These are phyloP conservation scores for Cornus controversa DNA, from an alignment of 148 eudicot species.

Conservation along the genomic window DNA sequence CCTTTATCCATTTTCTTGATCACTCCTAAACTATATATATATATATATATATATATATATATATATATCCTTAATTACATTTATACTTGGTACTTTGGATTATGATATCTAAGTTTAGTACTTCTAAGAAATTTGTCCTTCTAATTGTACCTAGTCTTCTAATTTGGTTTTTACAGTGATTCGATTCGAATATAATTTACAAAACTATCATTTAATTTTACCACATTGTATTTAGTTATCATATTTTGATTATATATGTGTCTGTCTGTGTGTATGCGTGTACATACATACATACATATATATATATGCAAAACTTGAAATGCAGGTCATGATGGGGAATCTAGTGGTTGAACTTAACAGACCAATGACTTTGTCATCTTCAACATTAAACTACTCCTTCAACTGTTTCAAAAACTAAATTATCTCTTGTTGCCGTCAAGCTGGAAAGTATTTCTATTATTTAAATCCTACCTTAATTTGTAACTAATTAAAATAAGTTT, in stretches of 20 bases:
- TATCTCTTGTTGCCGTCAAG: background rate
- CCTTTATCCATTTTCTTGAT: conserved; percentile 3
- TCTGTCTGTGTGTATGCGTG: too few species aligned
- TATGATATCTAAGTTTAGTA: background rate
- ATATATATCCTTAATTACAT: background rate
- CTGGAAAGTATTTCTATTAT: background rate
- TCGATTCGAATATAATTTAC: too few species aligned
- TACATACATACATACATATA: too few species aligned
- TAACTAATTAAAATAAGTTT: too few species aligned
- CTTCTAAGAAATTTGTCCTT: background rate
- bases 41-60: too few species aligned
- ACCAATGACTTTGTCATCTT: background rate
- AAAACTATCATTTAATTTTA: too few species aligned
- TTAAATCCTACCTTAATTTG: too few species aligned
- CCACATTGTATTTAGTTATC: too few species aligned
- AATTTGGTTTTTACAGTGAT: too few species aligned
- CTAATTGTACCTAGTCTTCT: background rate
- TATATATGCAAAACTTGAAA: too few species aligned
- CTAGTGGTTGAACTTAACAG: background rate
- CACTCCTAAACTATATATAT: background rate
- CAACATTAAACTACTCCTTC: background rate
- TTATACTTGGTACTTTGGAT: background rate
- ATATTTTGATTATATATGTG: too few species aligned
- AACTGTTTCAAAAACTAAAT: background rate
- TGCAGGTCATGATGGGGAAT: background rate